Evolutionary conservation across 768 basidiomycete genomes (phyloP).

Genomic region (Mycena latifolia): DNA sequence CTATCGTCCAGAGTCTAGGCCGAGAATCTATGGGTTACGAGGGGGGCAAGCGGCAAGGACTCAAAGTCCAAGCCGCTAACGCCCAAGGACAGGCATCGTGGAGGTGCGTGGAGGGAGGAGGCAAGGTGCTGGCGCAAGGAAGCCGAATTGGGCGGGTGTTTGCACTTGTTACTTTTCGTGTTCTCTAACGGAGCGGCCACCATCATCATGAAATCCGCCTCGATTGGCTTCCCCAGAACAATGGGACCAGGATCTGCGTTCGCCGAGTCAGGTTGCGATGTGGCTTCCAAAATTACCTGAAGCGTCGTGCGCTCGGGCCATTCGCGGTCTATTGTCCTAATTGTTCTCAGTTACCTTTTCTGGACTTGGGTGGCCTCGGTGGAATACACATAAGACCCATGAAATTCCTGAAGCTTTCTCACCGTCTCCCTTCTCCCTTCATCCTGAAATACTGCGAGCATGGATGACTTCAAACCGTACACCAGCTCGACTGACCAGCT

Average conservation of each 20-base stretch:
- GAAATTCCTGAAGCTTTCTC: background rate
- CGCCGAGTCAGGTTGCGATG: background rate
- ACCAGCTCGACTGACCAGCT: constrained; percentile 53
- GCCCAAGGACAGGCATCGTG: constrained; percentile 64
- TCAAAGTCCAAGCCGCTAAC: constrained; percentile 62
- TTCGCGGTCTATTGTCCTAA: constrained; percentile 7
- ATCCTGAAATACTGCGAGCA: background rate
- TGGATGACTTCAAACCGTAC: constrained; percentile 60
- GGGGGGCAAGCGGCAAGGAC: constrained; percentile 47
- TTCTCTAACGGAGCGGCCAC: background rate
- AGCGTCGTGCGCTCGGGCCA: background rate
- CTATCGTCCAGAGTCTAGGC: constrained; percentile 37
- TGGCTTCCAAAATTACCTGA: background rate
- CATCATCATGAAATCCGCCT: no score
- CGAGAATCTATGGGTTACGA: no score
- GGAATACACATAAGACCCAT: constrained; percentile 4
- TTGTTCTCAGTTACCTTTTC: constrained; percentile 17
- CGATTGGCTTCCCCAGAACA: no score
- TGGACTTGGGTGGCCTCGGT: constrained; percentile 18
- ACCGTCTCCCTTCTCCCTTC: background rate
- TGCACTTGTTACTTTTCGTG: background rate
- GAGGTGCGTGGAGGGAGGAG: constrained; percentile 20
- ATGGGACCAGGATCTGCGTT: constrained; percentile 3
- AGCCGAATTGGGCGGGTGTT: background rate
- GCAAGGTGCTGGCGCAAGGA: constrained; percentile 7